These are phyloP conservation scores for barley (Hordeum vulgare) DNA, from an alignment of 176 grass and related monocot species.

Conservation along the genomic window MorexV3_pseudomolecules_assembly NC_058523.1:503070187-503070686, in stretches of 20 bases:
- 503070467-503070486: conserved; percentile 85
- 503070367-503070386: conserved; percentile 9
- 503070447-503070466: conserved; percentile 50
- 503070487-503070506: conserved; percentile 78
- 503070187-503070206: neutral
- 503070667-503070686: neutral
- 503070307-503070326: conserved; percentile 71
- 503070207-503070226: conserved; percentile 13
- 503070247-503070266: conserved; percentile 79
- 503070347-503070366: conserved; percentile 4
- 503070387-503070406: neutral
- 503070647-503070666: neutral
- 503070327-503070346: conserved; percentile 27
- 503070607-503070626: conserved; percentile 4
- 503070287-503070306: conserved; percentile 68
- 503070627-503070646: neutral
- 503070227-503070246: neutral
- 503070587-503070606: neutral
- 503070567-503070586: neutral
- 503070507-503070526: conserved; percentile 52
- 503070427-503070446: conserved; percentile 59
- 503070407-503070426: conserved; percentile 81
- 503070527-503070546: conserved; percentile 20
- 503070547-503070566: neutral
- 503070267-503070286: conserved; percentile 69